Evolutionary conservation across 257 asterid genomes (phyloP).

Genomic region (Cynanchum wilfordii): DNA sequence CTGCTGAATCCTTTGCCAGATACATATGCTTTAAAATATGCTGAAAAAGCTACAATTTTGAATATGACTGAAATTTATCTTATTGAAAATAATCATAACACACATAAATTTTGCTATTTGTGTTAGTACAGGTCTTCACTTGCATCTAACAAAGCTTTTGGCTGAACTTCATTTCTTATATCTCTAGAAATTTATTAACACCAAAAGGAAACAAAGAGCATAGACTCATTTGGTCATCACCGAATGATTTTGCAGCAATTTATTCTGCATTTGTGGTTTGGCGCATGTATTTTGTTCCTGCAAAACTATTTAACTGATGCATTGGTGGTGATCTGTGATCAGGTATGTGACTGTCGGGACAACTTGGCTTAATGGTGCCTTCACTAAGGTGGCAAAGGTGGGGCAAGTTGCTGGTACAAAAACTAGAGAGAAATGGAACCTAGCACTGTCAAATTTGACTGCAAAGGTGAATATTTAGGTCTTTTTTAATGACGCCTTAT

Average conservation of each 20-base stretch:
- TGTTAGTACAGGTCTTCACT: neutral
- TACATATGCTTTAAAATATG: neutral
- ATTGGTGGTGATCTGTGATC: slow-evolving; percentile 40
- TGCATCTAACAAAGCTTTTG: neutral
- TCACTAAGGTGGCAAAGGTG: slow-evolving; percentile 80
- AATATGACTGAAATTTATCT: neutral
- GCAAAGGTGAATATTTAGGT: slow-evolving; percentile 52
- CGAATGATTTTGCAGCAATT: neutral
- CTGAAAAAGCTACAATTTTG: neutral
- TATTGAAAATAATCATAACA: neutral
- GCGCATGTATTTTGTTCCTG: slow-evolving; percentile 7
- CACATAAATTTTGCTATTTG: too few species aligned
- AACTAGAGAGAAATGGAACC: slow-evolving; percentile 87
- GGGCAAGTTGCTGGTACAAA: slow-evolving; percentile 89
- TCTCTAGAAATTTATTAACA: neutral
- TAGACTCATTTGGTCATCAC: neutral
- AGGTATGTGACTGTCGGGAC: slow-evolving; percentile 96
- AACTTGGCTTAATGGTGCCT: slow-evolving; percentile 89
- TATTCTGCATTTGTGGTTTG: neutral
- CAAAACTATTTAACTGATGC: slow-evolving; percentile 9
- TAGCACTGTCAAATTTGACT: slow-evolving; percentile 69
- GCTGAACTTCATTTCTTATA: neutral
- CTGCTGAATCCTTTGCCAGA: neutral
- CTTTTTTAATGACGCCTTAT: neutral
- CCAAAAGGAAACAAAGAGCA: neutral